Conservation (phyloP, 192 early-diverging fungal species). For the Lobosporangium transversale region DNA sequence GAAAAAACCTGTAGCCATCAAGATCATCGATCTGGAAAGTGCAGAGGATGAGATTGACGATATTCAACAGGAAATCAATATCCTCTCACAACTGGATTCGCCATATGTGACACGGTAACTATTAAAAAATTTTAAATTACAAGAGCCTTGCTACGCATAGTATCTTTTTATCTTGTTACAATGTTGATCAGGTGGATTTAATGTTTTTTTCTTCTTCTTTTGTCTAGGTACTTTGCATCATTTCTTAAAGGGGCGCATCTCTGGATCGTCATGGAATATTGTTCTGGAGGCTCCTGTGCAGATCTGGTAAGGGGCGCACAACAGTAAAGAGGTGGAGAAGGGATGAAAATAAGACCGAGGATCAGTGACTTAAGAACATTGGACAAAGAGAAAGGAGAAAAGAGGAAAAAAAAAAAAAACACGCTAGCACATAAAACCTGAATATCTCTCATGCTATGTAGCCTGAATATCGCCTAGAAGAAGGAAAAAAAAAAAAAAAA, state of each 20-base stretch:
- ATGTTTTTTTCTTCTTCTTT: background rate
- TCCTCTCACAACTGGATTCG: conserved; percentile 93
- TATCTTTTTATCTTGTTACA: background rate
- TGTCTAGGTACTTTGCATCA: conserved; percentile 84
- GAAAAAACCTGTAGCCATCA: conserved; percentile 90
- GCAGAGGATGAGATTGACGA: conserved; percentile 99
- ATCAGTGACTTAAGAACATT: too few species aligned
- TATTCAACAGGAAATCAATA: conserved; percentile 97
- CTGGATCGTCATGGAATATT: conserved; percentile 99
- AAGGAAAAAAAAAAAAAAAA: too few species aligned
- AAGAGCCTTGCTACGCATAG: background rate
- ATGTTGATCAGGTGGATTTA: background rate
- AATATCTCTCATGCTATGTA: too few species aligned
- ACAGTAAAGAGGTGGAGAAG: background rate
- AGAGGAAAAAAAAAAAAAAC: too few species aligned
- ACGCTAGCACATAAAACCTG: too few species aligned
- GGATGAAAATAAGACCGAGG: too few species aligned
- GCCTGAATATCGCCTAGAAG: too few species aligned
- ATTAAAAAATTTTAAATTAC: background rate
- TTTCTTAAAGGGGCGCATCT: conserved; percentile 88
- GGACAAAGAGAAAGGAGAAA: too few species aligned
- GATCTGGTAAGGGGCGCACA: conserved; percentile 74
- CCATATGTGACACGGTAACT: conserved; percentile 80
- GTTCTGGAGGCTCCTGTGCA: conserved; percentile 92
- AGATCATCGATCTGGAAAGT: conserved; percentile 96